A percentile compares a stretch with the other conserved stretches of the same genome.
Conservation (phyloP, 2,329 filamentous ascomycete genomes). For the Aspergillus proliferans region DNA sequence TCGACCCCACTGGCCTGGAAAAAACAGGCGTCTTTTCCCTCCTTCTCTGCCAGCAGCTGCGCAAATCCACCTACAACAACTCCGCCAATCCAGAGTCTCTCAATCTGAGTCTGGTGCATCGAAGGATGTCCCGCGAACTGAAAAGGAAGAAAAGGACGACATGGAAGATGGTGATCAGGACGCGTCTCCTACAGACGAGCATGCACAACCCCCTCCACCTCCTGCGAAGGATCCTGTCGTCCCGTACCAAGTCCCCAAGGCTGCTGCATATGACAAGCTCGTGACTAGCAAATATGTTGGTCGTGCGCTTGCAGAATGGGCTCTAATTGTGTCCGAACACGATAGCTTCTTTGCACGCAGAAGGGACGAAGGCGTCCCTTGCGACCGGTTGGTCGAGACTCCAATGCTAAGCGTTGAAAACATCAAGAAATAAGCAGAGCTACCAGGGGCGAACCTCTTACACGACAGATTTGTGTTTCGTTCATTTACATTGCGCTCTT, state of each 20-base stretch:
- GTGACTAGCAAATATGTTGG: constrained; percentile 53
- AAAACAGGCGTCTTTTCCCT: constrained; percentile 49
- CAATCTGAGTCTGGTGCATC: constrained; percentile 11
- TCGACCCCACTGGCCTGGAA: constrained; percentile 43
- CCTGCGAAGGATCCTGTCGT: neutral
- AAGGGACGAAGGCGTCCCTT: constrained; percentile 56
- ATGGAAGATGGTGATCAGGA: constrained; percentile 3
- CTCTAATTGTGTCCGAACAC: constrained; percentile 55
- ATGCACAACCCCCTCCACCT: neutral
- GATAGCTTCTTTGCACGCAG: constrained; percentile 59
- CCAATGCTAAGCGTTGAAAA: constrained; percentile 57
- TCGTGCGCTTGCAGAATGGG: constrained; percentile 59
- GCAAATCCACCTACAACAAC: constrained; percentile 47
- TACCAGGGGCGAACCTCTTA: neutral
- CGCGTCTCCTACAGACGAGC: constrained; percentile 6
- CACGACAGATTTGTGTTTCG: no score
- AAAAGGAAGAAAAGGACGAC: constrained; percentile 4
- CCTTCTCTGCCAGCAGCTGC: constrained; percentile 54
- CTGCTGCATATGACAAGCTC: constrained; percentile 22
- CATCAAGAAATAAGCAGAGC: constrained; percentile 42
- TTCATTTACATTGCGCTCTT: no score
- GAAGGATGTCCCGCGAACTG: neutral
- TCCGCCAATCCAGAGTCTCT: constrained; percentile 12
- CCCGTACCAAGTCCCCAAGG: constrained; percentile 3
- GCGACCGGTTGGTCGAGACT: constrained; percentile 53